Percentiles rank a stretch among this genome's conserved stretches.
Conservation (phyloP, 1,284 basidiomycete species). For the Cystobasidium pallidum region DNA sequence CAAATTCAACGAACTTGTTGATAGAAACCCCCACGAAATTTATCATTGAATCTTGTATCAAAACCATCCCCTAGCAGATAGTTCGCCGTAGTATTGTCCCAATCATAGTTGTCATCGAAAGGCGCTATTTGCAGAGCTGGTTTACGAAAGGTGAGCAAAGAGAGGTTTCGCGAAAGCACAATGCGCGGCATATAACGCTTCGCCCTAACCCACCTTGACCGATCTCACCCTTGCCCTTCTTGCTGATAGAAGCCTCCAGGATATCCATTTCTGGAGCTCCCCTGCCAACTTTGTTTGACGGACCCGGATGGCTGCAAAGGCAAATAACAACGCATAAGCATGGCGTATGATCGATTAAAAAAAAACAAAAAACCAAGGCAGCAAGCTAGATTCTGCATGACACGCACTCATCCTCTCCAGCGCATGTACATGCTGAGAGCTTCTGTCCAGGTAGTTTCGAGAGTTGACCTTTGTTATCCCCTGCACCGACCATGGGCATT, state of each 20-base stretch:
- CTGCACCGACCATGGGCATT: conserved; percentile 43
- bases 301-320: conserved; percentile 56
- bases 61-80: background rate
- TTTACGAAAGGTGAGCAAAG: background rate
- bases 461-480: conserved; percentile 46
- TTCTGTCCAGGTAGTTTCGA: conserved; percentile 61
- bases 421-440: conserved; percentile 59
- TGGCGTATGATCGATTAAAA: background rate
- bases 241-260: conserved; percentile 59
- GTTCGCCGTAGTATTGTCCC: conserved; percentile 50
- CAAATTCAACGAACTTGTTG: conserved; percentile 4
- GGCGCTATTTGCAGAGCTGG: conserved; percentile 59
- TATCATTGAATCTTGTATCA: conserved; percentile 4
- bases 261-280: conserved; percentile 63
- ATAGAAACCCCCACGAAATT: conserved; percentile 5
- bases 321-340: background rate
- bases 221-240: conserved; percentile 24
- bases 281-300: conserved; percentile 57
- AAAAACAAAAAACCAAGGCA: background rate
- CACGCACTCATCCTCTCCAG: conserved; percentile 52
- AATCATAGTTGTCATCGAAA: conserved; percentile 60
- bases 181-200: background rate
- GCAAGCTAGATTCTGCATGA: background rate
- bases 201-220: conserved; percentile 51
- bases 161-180: background rate